Evolutionary conservation across 2,329 filamentous ascomycete genomes (phyloP).

Genomic region (Aureobasidium pullulans): DNA sequence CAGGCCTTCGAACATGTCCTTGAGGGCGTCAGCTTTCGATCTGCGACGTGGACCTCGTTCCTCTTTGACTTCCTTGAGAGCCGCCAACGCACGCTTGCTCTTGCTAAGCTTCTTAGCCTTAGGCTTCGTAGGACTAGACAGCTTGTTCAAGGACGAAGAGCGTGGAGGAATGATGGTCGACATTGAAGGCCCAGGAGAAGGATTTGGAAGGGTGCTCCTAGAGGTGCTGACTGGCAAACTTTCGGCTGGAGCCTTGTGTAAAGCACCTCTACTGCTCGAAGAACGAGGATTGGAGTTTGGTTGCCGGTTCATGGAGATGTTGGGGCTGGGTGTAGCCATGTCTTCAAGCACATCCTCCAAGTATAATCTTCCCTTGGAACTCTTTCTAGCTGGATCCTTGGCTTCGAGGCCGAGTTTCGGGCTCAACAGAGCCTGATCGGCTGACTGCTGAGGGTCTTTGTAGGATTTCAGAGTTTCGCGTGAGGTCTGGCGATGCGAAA

Average conservation of each 20-base stretch:
- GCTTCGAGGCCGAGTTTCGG: neutral
- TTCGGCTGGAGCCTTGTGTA: neutral
- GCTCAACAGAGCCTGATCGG: constrained; percentile 6
- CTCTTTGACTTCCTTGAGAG: constrained; percentile 18
- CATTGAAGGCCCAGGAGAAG: neutral
- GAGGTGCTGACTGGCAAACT: neutral
- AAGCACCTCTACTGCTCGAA: neutral
- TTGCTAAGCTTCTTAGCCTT: constrained; percentile 8
- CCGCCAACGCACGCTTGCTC: constrained; percentile 19
- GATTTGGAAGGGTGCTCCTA: neutral
- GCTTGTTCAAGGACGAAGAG: constrained; percentile 5
- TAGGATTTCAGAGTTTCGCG: neutral
- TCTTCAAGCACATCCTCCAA: constrained; percentile 21
- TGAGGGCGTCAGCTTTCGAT: constrained; percentile 21
- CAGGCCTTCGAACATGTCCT: constrained; percentile 23
- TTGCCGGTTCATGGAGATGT: neutral
- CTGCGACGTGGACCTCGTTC: constrained; percentile 15
- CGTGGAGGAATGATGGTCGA: neutral
- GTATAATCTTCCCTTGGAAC: constrained; percentile 28
- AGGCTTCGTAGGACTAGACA: neutral
- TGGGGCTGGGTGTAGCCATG: constrained; percentile 3
- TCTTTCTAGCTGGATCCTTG: constrained; percentile 15
- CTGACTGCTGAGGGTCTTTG: constrained; percentile 1
- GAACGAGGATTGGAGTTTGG: neutral
- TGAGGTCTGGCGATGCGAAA: neutral